Evolutionary conservation across 768 basidiomycete species (phyloP), one percentile per base, ranked within the genome.

Genomic region (Pulveroboletus sp.): DNA sequence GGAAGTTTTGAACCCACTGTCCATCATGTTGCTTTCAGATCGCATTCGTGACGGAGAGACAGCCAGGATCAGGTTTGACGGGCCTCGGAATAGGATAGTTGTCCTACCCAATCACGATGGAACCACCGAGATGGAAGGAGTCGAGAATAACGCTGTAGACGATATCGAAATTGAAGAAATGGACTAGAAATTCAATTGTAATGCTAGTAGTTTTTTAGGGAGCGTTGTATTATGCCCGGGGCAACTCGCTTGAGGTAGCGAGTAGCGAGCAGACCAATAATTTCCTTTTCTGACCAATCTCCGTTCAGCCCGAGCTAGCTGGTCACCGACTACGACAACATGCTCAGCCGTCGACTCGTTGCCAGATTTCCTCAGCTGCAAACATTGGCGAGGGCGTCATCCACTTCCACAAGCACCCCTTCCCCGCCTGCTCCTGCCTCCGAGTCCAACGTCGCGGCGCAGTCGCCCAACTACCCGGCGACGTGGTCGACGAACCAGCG

Each of bases 1-100:
- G 59, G 92, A 97, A 61, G 76, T 99, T 30, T 77, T 98, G 60
- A 94, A 96, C 65, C 95, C 94, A 12, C 72, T 98, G 31, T 90
- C 91, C 14, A 73, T 86, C 48, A 77, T 88, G 75, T 76, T 98
- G 36, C 81, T 98, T 41, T 85, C 90, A 34, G 89, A 88, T 57
- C 79, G 83, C 36, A 74, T 97, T 44, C 75, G 82, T 35, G 93
- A 97, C 45, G 85, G 84, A 13, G 95, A 98, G 69, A 78, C 66
- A 0, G 87, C 89, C 7, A 68, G 69, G 23, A 76, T 97, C 44
- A 77, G 78, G 20, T 93, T 92, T 54, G 92, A 97, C 61, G 81
- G 86, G 3, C 83, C 84, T 17, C 80, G 77, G 52, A 97, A 98
- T 69, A 79, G 83, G 32, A 68, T 98, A 27, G 68, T 76, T 26